Percentiles rank a stretch among this genome's conserved stretches.
Conservation (phyloP, 2,329 filamentous ascomycete genomes). For the Beauveria scarabaeidicola region DNA sequence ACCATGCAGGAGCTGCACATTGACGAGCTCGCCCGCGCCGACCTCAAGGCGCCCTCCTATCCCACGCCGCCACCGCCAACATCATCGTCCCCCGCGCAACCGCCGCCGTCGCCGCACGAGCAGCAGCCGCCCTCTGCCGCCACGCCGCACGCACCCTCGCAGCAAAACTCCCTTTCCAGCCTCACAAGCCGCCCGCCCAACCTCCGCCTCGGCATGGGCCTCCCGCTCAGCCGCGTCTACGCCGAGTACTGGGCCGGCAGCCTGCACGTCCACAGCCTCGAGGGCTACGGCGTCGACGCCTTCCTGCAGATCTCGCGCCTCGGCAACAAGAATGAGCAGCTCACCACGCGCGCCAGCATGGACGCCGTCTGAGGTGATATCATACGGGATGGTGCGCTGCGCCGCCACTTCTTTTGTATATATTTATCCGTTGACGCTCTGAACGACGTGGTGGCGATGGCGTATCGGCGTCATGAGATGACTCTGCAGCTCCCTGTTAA, state of each 20-base stretch:
- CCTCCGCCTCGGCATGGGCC: conserved; percentile 79
- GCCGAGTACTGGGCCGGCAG: conserved; percentile 97
- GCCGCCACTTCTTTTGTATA: background rate
- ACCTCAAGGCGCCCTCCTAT: conserved; percentile 34
- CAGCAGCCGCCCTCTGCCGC: background rate
- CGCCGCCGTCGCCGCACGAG: background rate
- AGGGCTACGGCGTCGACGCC: conserved; percentile 92
- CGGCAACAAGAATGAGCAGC: conserved; percentile 95
- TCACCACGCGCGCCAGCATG: conserved; percentile 69
- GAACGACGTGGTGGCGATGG: background rate
- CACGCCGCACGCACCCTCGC: conserved; percentile 16
- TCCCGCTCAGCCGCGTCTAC: conserved; percentile 90
- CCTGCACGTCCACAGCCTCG: conserved; percentile 81
- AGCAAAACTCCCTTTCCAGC: conserved; percentile 61
- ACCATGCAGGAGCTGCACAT: conserved; percentile 79
- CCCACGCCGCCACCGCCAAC: background rate
- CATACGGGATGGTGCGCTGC: background rate
- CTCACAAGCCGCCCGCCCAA: conserved; percentile 79
- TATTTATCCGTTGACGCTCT: background rate
- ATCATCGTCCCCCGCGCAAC: too few relatives aligned
- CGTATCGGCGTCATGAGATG: background rate
- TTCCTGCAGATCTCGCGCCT: conserved; percentile 95
- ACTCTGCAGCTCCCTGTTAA: background rate
- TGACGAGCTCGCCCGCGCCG: conserved; percentile 28
- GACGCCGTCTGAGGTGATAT: conserved; percentile 52